Conservation (phyloP, 148 eudicot species). For the Rhododendron molle region DNA sequence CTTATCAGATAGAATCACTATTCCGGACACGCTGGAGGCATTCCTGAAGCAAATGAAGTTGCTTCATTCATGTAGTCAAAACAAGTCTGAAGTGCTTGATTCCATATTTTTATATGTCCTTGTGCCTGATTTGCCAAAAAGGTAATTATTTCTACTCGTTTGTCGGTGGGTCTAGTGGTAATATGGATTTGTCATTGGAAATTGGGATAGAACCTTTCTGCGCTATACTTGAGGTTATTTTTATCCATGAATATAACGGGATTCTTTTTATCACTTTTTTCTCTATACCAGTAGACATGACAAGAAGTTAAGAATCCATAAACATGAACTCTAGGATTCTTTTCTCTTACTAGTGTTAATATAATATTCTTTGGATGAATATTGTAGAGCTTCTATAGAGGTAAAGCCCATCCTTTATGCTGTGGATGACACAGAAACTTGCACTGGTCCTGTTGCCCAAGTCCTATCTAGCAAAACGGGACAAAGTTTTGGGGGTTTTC, state of each 20-base stretch:
- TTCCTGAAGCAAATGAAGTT: constrained; percentile 45
- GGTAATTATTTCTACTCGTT: constrained; percentile 29
- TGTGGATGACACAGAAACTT: constrained; percentile 35
- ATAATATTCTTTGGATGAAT: constrained; percentile 1
- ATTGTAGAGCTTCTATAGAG: constrained; percentile 76
- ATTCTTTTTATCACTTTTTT: background rate
- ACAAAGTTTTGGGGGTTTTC: constrained; percentile 55
- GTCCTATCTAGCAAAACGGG: constrained; percentile 14
- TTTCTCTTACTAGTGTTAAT: background rate
- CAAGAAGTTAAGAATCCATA: background rate
- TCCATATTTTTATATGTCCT: constrained; percentile 67
- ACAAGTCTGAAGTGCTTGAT: constrained; percentile 25
- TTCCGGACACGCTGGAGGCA: constrained; percentile 43
- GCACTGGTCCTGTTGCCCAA: constrained; percentile 17
- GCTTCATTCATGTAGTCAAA: constrained; percentile 28
- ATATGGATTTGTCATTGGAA: background rate
- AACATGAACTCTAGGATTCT: constrained; percentile 3
- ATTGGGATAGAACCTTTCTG: background rate
- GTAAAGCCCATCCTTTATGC: constrained; percentile 76
- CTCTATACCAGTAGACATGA: background rate
- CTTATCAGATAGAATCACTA: constrained; percentile 32
- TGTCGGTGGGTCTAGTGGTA: background rate
- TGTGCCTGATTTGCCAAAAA: constrained; percentile 88
- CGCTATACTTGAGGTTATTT: background rate
- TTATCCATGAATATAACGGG: background rate